Base-by-base conservation (phyloP, 306 rosid genomes). In the Cucurbita ficifolia region DNA sequence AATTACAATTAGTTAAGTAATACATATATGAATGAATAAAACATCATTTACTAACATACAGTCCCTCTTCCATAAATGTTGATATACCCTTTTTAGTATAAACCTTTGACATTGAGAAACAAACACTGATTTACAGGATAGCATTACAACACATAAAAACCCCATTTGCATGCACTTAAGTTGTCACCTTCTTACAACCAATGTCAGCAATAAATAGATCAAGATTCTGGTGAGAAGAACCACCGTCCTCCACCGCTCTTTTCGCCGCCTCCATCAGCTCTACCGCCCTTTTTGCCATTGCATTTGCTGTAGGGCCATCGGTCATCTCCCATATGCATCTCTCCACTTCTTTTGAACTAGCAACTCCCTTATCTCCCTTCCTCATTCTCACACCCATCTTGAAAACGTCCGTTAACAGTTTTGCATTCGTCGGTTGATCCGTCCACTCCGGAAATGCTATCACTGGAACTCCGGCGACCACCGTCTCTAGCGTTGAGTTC, bases 381-480 rank as follows among this genome's bases (percentile, higher is more conserved):
- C 50, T 74, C 59, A 83, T 53, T 13, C 70, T 75, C 60, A 85
- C 89, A 0, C 96, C 96, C 33, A 80, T 78, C 9, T 29, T 42
- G 38, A 87, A 83, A 45, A 80, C 85, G 22, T 83, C 77, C 0
- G 36, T 73, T 9, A 87, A 22, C 1, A 89, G 85, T 78, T 75
- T 76, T 1, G 89, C 87, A 77, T 83, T 89, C 0, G 91, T 86
- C 0, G 82, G 83, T 4, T 89, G 96, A 42, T 89, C 89, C 0
- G 82, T 62, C 91, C 91, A 86, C 33, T 61, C 77, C 0, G 96
- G 96, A 77, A 81, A 83, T 39, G 76, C 88, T 51, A 89, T 74
- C 9, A 87, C 84, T 0, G 89, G 89, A 10, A 86, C 91, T 0
- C 96, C 91, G 0, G 82, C 1, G 0, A 73, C 82, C 65, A 87